Percentiles rank a stretch among this genome's conserved stretches.
phyloP scores from a whole-genome alignment of 495 filamentous ascomycete genomes.

The Articulospora tetracladia region DNA sequence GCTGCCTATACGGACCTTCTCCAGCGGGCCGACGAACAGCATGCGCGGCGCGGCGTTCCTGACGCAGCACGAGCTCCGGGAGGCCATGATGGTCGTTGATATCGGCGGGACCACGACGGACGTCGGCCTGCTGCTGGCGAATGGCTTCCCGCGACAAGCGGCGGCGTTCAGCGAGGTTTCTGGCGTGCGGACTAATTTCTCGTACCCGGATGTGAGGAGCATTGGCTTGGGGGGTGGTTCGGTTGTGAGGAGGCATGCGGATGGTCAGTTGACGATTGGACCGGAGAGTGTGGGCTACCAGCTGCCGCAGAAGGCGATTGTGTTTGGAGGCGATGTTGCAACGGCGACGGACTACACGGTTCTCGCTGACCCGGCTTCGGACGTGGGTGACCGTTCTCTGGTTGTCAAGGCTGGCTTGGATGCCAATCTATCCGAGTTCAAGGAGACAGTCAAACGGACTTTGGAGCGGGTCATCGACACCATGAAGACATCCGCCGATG shows the following conservation, averaged over 20 bases:
- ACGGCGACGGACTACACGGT: slow-evolving; percentile 50
- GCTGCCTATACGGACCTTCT: slow-evolving; percentile 48
- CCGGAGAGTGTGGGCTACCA: slow-evolving; percentile 44
- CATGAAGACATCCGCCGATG: slow-evolving; percentile 45
- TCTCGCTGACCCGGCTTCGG: slow-evolving; percentile 31
- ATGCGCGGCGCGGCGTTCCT: slow-evolving; percentile 49
- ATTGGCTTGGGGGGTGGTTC: slow-evolving; percentile 53
- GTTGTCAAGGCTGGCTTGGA: slow-evolving; percentile 24
- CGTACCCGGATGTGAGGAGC: slow-evolving; percentile 46
- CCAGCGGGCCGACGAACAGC: slow-evolving; percentile 45
- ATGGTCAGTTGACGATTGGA: slow-evolving; percentile 33
- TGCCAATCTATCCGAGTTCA: slow-evolving; percentile 29
- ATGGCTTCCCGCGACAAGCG: slow-evolving; percentile 50
- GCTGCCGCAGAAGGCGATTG: slow-evolving; percentile 32
- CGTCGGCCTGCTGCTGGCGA: slow-evolving; percentile 45
- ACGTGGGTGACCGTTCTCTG: slow-evolving; percentile 33
- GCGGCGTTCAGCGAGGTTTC: slow-evolving; percentile 44
- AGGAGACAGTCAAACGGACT: slow-evolving; percentile 32
- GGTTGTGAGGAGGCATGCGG: slow-evolving; percentile 30
- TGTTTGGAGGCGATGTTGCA: slow-evolving; percentile 45
- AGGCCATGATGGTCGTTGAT: slow-evolving; percentile 39
- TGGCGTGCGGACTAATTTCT: slow-evolving; percentile 49
- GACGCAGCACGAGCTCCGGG: slow-evolving; percentile 21
- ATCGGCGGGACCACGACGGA: slow-evolving; percentile 55
- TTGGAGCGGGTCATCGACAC: slow-evolving; percentile 45